Evolutionary conservation across 371 early-diverging fungal species (phyloP).

Genomic region (Saksenaea oblongispora): DNA sequence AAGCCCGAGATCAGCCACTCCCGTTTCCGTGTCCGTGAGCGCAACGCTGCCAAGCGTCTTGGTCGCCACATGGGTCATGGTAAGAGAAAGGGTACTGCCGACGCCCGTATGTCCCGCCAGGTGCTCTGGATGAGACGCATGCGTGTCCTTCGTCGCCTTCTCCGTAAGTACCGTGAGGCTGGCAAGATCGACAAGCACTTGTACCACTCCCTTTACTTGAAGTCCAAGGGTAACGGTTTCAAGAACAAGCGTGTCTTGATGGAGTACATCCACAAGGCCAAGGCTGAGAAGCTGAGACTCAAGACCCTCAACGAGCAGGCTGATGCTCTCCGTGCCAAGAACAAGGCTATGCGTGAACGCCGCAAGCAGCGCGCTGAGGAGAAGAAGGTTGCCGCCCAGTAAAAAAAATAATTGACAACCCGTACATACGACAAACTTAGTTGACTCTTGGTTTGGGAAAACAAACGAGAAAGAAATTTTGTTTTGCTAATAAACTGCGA

Average conservation of each 20-base stretch:
- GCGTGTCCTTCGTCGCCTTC: slow-evolving; percentile 96
- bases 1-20: slow-evolving; percentile 95
- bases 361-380: slow-evolving; percentile 84
- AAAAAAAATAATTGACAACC: not conserved
- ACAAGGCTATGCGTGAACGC: slow-evolving; percentile 96
- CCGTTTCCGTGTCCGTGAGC: slow-evolving; percentile 95
- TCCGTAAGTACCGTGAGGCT: slow-evolving; percentile 97
- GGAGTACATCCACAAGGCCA: slow-evolving; percentile 99
- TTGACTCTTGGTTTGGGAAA: slow-evolving; percentile 1
- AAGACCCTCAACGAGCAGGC: slow-evolving; percentile 97
- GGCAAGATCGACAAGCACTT: slow-evolving; percentile 99
- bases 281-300: slow-evolving; percentile 98
- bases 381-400: slow-evolving; percentile 70
- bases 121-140: slow-evolving; percentile 99
- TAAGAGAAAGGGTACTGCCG: slow-evolving; percentile 98
- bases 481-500: slow-evolving; percentile 1
- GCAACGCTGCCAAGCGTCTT: slow-evolving; percentile 93
- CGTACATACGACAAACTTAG: not conserved
- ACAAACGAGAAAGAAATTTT: not conserved
- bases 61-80: slow-evolving; percentile 99
- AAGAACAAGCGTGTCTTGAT: slow-evolving; percentile 99
- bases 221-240: slow-evolving; percentile 99
- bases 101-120: slow-evolving; percentile 98
- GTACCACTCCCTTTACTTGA: slow-evolving; percentile 97
- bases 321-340: slow-evolving; percentile 95